Conservation (phyloP, 2,329 filamentous ascomycete species). For the Aspergillus fischeri region DNA sequence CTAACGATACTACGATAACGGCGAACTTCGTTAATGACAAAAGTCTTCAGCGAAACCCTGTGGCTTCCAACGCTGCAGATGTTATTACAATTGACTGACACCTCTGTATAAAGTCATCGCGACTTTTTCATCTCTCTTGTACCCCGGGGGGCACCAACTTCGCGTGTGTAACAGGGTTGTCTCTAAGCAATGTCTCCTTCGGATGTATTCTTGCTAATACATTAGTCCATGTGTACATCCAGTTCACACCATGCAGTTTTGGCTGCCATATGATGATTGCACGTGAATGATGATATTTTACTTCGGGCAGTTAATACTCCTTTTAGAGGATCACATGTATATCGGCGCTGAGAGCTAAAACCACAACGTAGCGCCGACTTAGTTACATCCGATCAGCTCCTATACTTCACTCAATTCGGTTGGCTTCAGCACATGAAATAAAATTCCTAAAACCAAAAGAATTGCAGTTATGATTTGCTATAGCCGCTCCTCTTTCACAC, state of each 20-base stretch:
- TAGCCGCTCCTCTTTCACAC: constrained; percentile 60
- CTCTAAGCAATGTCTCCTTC: not conserved
- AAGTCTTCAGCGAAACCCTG: constrained; percentile 1
- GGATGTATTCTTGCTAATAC: not conserved
- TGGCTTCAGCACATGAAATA: not conserved
- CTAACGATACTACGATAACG: not conserved
- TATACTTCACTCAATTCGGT: not conserved
- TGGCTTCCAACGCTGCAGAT: constrained; percentile 20
- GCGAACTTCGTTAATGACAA: not conserved
- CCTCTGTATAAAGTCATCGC: not conserved
- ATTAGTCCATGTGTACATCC: not conserved
- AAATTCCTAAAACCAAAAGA: not conserved
- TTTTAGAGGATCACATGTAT: not conserved
- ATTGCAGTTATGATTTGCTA: constrained; percentile 24
- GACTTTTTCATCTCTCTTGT: not conserved
- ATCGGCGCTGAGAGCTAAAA: not conserved
- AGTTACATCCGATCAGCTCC: not conserved
- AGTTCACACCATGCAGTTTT: not conserved
- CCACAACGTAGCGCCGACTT: not conserved
- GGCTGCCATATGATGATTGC: not conserved
- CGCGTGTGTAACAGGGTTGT: not conserved
- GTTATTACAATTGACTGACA: constrained; percentile 37
- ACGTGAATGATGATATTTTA: not conserved
- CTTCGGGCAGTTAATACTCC: not conserved
- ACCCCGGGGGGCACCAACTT: too few relatives aligned